Evolutionary conservation across 2,329 filamentous ascomycete genomes (phyloP), one percentile per base, ranked within the genome.

Genomic region (Dactylonectria macrodidyma): DNA sequence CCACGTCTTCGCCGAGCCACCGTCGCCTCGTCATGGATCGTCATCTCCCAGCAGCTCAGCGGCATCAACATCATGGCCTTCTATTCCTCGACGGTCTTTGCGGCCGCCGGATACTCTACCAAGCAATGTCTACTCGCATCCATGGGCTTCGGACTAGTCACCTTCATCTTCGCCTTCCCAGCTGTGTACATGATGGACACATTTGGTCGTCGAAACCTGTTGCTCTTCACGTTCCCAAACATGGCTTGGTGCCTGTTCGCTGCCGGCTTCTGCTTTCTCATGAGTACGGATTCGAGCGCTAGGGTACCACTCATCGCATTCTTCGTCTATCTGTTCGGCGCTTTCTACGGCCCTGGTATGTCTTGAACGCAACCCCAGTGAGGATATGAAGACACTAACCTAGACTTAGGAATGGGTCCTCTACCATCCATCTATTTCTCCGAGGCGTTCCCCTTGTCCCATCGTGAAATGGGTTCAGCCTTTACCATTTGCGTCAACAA

Each of bases 111-210:
- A 1, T 82, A 83, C n/a, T 80, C 79, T 3, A 62, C 78, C 16
- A 78, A 78, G 19, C 73, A 81, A 5, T 69, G 50, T 76, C 83
- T 89, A 5, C 78, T 88, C 1, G 86, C 84, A 0, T 88, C 86
- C 0, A 85, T 85, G 67, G 87, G 87, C 0, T 89, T 87, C 56
- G 88, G 88, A 2, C 76, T 88, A 0, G 80, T 87, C 54, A 87
- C 84, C 58, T 88, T 87, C 68, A 55, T 87, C 24, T 88, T 88
- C 65, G 86, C 86, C 0, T 83, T 84, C 51, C 87, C 87, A 0
- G 87, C 87, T 0, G 77, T 89, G 5, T 88, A 81, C 77, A 86
- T 86, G 3, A 88, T 88, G 63, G 87, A 88, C 67, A 84, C 80
- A 0, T 86, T 84, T 47, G 87, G 87, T 1, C 82, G 87, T 1